phyloP scores from a whole-genome alignment of 139 green algal species.

The Monoraphidium neglectum region DNA sequence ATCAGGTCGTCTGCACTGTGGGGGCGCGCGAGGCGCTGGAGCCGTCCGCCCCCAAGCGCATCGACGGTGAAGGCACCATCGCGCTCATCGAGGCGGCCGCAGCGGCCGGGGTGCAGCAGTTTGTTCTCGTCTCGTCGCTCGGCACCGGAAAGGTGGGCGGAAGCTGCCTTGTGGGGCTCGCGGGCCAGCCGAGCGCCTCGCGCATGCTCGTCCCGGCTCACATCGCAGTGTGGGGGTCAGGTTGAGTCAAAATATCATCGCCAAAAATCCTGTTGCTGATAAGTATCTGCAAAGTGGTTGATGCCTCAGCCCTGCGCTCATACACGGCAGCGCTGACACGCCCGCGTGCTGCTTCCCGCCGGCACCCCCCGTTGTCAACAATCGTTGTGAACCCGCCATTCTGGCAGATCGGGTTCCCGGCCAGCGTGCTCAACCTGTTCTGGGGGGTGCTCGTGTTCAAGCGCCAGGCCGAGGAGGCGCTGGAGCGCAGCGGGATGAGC shows the following conservation, averaged over 20 bases:
- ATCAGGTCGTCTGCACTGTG: constrained; percentile 80
- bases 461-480: constrained; percentile 72
- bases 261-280: too few relatives aligned
- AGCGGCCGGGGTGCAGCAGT: constrained; percentile 69
- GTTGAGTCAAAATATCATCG: too few relatives aligned
- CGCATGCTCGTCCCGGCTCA: too few relatives aligned
- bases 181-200: too few relatives aligned
- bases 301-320: too few relatives aligned
- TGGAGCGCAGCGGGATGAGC: constrained; percentile 78
- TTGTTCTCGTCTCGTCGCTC: constrained; percentile 84
- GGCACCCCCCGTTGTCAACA: too few relatives aligned
- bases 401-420: constrained; percentile 46
- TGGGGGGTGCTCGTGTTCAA: constrained; percentile 89
- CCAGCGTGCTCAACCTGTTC: constrained; percentile 84
- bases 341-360: too few relatives aligned
- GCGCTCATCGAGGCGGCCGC: constrained; percentile 71
- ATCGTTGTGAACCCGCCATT: too few relatives aligned
- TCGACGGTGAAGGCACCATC: constrained; percentile 80
- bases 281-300: too few relatives aligned
- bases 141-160: constrained; percentile 90
- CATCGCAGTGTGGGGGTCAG: too few relatives aligned
- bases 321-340: too few relatives aligned
- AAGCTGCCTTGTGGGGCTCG: too few relatives aligned
- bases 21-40: constrained; percentile 78
- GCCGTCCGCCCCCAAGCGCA: constrained; percentile 50